These are phyloP conservation scores for Agaricus blazei DNA, from an alignment of 768 basidiomycete species.

Conservation along the genomic window DNA sequence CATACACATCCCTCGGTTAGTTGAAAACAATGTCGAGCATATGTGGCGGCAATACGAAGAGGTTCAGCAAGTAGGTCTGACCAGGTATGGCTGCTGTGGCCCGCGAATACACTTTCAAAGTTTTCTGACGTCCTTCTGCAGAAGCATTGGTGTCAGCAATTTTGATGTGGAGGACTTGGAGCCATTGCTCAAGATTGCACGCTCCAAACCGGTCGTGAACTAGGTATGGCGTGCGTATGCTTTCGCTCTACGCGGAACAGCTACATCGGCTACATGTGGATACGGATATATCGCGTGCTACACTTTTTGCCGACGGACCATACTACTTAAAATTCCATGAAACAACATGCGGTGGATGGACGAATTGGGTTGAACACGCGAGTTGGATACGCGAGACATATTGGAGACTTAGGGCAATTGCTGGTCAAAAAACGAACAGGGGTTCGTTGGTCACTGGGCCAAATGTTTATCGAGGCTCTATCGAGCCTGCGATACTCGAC, in stretches of 20 bases:
- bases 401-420: too few relatives aligned
- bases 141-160: constrained; percentile 75
- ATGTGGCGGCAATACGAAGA: constrained; percentile 56
- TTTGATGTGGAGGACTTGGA: constrained; percentile 50
- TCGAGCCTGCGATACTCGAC: too few relatives aligned
- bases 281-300: too few relatives aligned
- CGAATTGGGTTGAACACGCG: too few relatives aligned
- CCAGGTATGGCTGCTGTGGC: constrained; percentile 24
- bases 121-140: constrained; percentile 20
- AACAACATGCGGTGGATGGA: too few relatives aligned
- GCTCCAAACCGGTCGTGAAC: constrained; percentile 62
- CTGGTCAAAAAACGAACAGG: too few relatives aligned
- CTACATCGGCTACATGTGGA: too few relatives aligned
- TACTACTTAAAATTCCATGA: too few relatives aligned
- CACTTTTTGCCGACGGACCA: too few relatives aligned
- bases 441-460: too few relatives aligned
- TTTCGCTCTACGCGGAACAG: not conserved
- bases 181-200: constrained; percentile 42
- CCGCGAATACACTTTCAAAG: not conserved
- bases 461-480: too few relatives aligned
- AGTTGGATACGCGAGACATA: too few relatives aligned
- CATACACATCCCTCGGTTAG: constrained; percentile 44
- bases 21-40: constrained; percentile 27
- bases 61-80: constrained; percentile 38
- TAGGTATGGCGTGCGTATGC: constrained; percentile 39